Evolutionary conservation across 306 rosid species (phyloP).

Genomic region (Glycine tomentella): DNA sequence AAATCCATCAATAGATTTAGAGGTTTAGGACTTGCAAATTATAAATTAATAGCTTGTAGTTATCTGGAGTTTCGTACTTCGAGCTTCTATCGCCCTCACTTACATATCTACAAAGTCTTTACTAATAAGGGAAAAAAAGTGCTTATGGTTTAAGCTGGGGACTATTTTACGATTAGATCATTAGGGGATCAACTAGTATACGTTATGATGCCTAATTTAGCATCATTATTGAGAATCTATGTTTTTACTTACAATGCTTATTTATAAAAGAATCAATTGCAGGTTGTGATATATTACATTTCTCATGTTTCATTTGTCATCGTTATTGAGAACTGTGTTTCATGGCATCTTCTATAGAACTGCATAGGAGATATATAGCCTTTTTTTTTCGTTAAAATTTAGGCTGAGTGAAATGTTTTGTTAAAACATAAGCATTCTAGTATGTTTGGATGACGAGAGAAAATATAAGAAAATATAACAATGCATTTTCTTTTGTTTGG

Average conservation of each 20-base stretch:
- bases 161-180: neutral
- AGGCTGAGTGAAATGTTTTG: too few species aligned
- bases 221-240: neutral
- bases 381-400: too few species aligned
- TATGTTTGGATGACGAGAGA: too few species aligned
- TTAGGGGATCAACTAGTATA: neutral
- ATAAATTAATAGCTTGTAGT: conserved; percentile 3
- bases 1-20: conserved; percentile 5
- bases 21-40: neutral
- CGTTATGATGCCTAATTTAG: neutral
- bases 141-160: neutral
- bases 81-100: neutral
- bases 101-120: neutral
- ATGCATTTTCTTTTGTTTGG: too few species aligned
- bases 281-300: neutral
- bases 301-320: conserved; percentile 20
- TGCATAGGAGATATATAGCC: too few species aligned
- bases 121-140: neutral
- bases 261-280: neutral
- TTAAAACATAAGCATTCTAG: too few species aligned
- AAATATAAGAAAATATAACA: too few species aligned
- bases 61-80: neutral
- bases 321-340: neutral
- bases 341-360: neutral
- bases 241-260: neutral